A percentile compares a stretch with the other conserved stretches of the same genome.
Evolutionary conservation across 768 basidiomycete species (phyloP).

Genomic region (Suillus alpinus): DNA sequence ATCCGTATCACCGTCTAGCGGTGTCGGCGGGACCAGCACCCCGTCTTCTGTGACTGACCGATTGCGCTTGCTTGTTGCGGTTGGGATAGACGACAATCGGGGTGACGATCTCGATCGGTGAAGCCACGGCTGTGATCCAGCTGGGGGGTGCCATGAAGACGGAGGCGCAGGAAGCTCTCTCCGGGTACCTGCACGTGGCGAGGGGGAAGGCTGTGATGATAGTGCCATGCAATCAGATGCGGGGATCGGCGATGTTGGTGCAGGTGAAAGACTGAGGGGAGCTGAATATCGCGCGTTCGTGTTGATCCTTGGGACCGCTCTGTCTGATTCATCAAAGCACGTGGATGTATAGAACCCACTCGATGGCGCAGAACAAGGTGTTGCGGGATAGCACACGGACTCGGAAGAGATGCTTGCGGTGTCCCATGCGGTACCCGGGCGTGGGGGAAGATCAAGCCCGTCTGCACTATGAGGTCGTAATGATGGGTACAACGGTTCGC

Average conservation of each 20-base stretch:
- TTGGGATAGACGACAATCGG: slow-evolving; percentile 20
- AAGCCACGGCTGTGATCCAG: slow-evolving; percentile 25
- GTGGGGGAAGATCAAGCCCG: slow-evolving; percentile 19
- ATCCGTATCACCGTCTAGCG: slow-evolving; percentile 17
- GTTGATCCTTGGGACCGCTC: slow-evolving; percentile 9
- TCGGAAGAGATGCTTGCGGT: slow-evolving; percentile 47
- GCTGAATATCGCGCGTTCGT: slow-evolving; percentile 5
- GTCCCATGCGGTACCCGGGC: slow-evolving; percentile 21
- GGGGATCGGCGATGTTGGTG: slow-evolving; percentile 26
- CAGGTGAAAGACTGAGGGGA: slow-evolving; percentile 19
- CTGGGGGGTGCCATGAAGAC: slow-evolving; percentile 29
- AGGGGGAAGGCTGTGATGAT: slow-evolving; percentile 18
- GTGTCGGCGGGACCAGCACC: slow-evolving; percentile 11
- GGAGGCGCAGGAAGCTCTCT: slow-evolving; percentile 29
- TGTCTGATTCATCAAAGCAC: slow-evolving; percentile 23
- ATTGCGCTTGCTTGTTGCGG: slow-evolving; percentile 5
- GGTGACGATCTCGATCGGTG: slow-evolving; percentile 38
- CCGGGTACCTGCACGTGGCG: slow-evolving; percentile 17
- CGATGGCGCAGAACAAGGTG: slow-evolving; percentile 42
- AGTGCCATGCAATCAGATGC: slow-evolving; percentile 27
- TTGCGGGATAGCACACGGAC: slow-evolving; percentile 42
- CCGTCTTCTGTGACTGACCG: slow-evolving; percentile 7
- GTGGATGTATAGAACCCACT: slow-evolving; percentile 19
- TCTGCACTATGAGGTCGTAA: slow-evolving; percentile 30
- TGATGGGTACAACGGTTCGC: slow-evolving; percentile 40